phyloP scores from a whole-genome alignment of 1,284 basidiomycete species.

The Cutaneotrichosporon dermatis region DNA sequence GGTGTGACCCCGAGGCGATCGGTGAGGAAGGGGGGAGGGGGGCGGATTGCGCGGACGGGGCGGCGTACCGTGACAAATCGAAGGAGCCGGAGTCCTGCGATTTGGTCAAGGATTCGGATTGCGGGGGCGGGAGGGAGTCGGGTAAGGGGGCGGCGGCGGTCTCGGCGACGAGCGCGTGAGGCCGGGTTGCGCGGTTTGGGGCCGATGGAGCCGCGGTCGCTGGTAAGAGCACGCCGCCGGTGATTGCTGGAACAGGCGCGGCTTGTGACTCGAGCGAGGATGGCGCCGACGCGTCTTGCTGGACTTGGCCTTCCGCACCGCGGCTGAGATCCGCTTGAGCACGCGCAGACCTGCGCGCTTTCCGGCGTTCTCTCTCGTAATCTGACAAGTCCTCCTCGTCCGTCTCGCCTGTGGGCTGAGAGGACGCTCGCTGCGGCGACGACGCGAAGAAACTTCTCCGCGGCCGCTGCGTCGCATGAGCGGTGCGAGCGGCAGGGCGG shows the following conservation, averaged over 20 bases:
- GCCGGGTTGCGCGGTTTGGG: too few relatives aligned
- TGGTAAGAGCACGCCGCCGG: too few relatives aligned
- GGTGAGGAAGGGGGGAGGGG: not conserved
- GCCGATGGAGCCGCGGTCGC: too few relatives aligned
- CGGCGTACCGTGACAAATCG: not conserved
- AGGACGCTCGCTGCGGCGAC: not conserved
- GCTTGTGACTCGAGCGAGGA: not conserved
- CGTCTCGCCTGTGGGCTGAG: constrained; percentile 1
- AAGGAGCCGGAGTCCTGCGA: constrained; percentile 16
- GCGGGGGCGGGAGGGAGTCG: too few relatives aligned
- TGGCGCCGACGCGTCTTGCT: not conserved
- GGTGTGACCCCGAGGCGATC: not conserved
- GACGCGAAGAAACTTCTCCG: not conserved
- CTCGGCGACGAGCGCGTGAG: not conserved
- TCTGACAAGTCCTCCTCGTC: constrained; percentile 20
- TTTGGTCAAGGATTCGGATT: constrained; percentile 7
- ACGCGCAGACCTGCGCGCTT: not conserved
- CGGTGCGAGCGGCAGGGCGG: not conserved
- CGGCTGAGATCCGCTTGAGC: too few relatives aligned
- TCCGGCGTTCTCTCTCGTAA: constrained; percentile 19
- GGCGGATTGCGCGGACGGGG: not conserved
- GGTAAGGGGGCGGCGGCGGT: too few relatives aligned
- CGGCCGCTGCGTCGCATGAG: not conserved
- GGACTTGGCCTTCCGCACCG: too few relatives aligned
- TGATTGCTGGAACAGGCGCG: not conserved